phyloP scores from a whole-genome alignment of 441 rosid genomes.

The Syzygium syzygioides region DNA sequence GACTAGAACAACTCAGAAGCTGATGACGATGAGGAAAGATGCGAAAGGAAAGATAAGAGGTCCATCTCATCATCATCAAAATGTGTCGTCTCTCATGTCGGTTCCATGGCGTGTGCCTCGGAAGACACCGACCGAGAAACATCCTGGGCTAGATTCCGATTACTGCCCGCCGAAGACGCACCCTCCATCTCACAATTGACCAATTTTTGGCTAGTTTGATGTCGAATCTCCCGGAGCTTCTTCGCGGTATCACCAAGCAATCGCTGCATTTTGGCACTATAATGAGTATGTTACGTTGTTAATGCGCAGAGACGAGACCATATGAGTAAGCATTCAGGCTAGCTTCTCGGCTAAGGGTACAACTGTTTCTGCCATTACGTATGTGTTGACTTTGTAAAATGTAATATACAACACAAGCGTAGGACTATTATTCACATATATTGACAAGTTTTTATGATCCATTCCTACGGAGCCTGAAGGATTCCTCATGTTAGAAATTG shows the following conservation, averaged over 20 bases:
- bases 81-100: slow-evolving; percentile 25
- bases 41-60: neutral
- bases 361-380: neutral
- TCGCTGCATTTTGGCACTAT: neutral
- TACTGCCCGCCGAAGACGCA: slow-evolving; percentile 79
- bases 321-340: neutral
- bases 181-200: slow-evolving; percentile 80
- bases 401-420: neutral
- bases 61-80: slow-evolving; percentile 2
- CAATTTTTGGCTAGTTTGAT: neutral
- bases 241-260: neutral
- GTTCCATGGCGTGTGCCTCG: slow-evolving; percentile 61
- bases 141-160: slow-evolving; percentile 61
- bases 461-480: neutral
- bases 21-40: neutral
- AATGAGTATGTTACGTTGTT: neutral
- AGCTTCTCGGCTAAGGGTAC: neutral
- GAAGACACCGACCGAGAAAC: slow-evolving; percentile 23
- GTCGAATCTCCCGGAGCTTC: neutral
- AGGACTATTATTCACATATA: neutral
- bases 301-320: neutral
- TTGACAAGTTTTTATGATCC: neutral
- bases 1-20: neutral
- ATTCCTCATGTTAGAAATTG: neutral
- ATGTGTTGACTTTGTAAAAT: neutral